A percentile compares a stretch with the other conserved stretches of the same genome.
Evolutionary conservation across 139 green algal genomes (phyloP).

Genomic region (Chlorella sp.): DNA sequence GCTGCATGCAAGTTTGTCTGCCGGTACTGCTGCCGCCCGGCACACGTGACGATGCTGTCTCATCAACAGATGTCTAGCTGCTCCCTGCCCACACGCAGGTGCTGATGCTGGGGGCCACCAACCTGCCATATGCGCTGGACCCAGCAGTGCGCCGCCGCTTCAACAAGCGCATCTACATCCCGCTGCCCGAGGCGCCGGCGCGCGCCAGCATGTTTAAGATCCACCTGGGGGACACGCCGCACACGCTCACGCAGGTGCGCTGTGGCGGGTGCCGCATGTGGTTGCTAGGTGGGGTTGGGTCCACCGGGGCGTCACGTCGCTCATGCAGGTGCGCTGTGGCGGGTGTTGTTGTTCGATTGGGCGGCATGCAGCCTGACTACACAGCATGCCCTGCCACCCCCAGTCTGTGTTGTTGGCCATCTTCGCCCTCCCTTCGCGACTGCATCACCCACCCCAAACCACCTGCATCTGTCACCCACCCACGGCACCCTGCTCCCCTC

Average conservation of each 20-base stretch:
- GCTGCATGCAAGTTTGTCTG: not conserved
- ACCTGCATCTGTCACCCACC: too few species aligned
- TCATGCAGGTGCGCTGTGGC: too few species aligned
- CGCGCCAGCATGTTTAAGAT: slow-evolving; percentile 96
- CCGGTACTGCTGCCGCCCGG: too few species aligned
- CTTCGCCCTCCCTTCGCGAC: too few species aligned
- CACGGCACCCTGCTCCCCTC: not conserved
- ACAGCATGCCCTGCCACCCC: too few species aligned
- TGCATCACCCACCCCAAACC: not conserved
- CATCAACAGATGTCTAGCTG: too few species aligned
- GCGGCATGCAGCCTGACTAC: too few species aligned
- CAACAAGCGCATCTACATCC: slow-evolving; percentile 99
- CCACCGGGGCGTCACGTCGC: too few species aligned
- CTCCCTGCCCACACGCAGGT: too few species aligned
- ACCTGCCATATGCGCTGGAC: slow-evolving; percentile 97
- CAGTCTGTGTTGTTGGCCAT: too few species aligned
- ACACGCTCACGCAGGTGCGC: slow-evolving; percentile 70
- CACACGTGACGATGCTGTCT: too few species aligned
- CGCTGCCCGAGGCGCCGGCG: slow-evolving; percentile 91
- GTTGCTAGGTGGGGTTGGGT: not conserved
- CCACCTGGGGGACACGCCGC: slow-evolving; percentile 95
- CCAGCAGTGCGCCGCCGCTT: slow-evolving; percentile 90
- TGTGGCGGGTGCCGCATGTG: not conserved
- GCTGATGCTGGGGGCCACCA: slow-evolving; percentile 97
- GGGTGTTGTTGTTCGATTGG: too few species aligned